Percentiles rank a stretch among this genome's conserved stretches.
Conservation (phyloP, 2,329 filamentous ascomycete species). For the Pseudocercospora cruenta region DNA sequence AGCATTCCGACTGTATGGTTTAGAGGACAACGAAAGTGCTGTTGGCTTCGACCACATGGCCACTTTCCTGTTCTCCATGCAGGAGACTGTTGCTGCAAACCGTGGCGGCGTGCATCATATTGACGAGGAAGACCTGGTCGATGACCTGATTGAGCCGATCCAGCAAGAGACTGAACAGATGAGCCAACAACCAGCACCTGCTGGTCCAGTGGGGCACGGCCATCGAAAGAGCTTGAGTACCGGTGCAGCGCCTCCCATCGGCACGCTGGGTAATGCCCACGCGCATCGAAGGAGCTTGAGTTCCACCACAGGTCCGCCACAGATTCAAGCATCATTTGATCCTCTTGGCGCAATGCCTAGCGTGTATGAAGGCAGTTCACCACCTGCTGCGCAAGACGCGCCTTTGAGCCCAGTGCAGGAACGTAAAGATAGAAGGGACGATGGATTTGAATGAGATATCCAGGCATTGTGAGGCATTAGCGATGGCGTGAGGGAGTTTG, state of each 20-base stretch:
- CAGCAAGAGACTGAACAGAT: constrained; percentile 43
- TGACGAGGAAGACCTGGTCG: constrained; percentile 39
- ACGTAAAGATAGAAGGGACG: constrained; percentile 32
- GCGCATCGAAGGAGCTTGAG: constrained; percentile 51
- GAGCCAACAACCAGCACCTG: constrained; percentile 21
- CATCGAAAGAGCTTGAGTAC: constrained; percentile 51
- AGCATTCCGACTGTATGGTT: constrained; percentile 59
- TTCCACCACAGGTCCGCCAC: constrained; percentile 31
- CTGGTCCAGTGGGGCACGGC: constrained; percentile 29
- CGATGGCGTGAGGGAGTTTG: constrained; percentile 24
- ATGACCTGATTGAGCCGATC: constrained; percentile 36
- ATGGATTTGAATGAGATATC: constrained; percentile 37
- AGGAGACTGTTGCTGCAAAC: constrained; percentile 60
- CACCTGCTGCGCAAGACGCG: constrained; percentile 22
- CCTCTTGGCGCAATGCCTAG: constrained; percentile 37
- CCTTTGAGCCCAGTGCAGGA: constrained; percentile 27
- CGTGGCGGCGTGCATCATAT: constrained; percentile 41
- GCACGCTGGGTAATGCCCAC: constrained; percentile 26
- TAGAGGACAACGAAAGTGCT: constrained; percentile 28
- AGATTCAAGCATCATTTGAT: constrained; percentile 33
- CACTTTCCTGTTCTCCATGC: constrained; percentile 68
- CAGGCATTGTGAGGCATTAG: constrained; percentile 12
- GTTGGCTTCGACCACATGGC: constrained; percentile 56
- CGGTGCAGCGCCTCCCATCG: constrained; percentile 22
- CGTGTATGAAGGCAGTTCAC: constrained; percentile 28